Conservation (phyloP, 225 moss, liverwort and hornwort genomes). For the Physcomitrium patens region DNA sequence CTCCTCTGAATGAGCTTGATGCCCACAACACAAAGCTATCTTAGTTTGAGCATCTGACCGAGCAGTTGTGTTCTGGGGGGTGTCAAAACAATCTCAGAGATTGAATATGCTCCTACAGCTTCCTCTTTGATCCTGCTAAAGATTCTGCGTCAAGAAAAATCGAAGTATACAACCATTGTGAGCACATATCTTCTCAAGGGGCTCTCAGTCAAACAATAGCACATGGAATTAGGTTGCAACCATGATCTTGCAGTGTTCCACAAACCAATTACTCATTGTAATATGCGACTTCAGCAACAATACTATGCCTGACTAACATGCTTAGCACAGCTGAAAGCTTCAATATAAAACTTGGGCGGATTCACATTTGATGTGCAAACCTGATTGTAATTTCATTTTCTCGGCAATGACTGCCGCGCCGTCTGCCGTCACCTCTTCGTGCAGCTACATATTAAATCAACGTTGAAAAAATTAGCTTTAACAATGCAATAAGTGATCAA, state of each 20-base stretch:
- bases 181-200: background rate
- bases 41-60: background rate
- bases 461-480: conserved; percentile 5
- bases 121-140: conserved; percentile 52
- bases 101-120: conserved; percentile 26
- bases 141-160: conserved; percentile 30
- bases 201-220: background rate
- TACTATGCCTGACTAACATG: background rate
- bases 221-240: background rate
- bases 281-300: conserved; percentile 6
- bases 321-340: background rate
- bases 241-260: background rate
- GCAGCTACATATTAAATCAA: conserved; percentile 40
- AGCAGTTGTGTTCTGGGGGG: background rate
- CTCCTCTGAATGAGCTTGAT: background rate
- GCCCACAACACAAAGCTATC: background rate
- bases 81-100: background rate
- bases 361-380: conserved; percentile 13
- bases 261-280: background rate
- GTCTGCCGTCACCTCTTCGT: conserved; percentile 53
- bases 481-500: background rate
- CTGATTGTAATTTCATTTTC: conserved; percentile 42
- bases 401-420: conserved; percentile 46
- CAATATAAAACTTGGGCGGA: background rate
- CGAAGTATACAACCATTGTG: background rate